Conservation (phyloP, 2,329 filamentous ascomycete genomes). For the Epichloe aotearoae region DNA sequence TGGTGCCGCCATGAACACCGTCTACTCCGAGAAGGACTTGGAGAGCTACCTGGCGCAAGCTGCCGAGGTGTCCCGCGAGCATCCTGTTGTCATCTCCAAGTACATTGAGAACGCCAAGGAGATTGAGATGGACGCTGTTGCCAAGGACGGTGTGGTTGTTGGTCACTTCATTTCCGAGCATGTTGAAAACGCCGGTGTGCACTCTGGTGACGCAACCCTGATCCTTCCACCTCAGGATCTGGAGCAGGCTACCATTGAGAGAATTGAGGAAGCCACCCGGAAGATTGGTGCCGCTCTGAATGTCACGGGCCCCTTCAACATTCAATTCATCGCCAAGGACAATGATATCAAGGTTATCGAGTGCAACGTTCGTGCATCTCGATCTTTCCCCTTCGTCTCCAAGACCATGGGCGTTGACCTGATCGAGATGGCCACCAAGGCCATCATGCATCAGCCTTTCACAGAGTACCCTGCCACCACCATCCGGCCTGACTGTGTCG, state of each 20-base stretch:
- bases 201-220: slow-evolving; percentile 93
- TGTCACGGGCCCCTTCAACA: slow-evolving; percentile 94
- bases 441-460: slow-evolving; percentile 78
- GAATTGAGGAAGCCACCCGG: slow-evolving; percentile 86
- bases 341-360: slow-evolving; percentile 99
- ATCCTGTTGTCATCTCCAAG: slow-evolving; percentile 97
- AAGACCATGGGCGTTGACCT: slow-evolving; percentile 97
- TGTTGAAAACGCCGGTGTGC: slow-evolving; percentile 95
- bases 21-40: slow-evolving; percentile 89
- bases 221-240: slow-evolving; percentile 92
- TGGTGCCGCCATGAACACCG: slow-evolving; percentile 97
- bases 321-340: slow-evolving; percentile 98
- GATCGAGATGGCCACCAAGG: slow-evolving; percentile 97
- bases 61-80: slow-evolving; percentile 82
- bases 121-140: slow-evolving; percentile 98
- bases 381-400: slow-evolving; percentile 95
- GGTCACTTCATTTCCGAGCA: slow-evolving; percentile 98
- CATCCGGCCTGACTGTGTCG: slow-evolving; percentile 71
- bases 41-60: slow-evolving; percentile 82
- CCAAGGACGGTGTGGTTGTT: slow-evolving; percentile 75
- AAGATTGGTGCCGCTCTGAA: slow-evolving; percentile 94
- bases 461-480: slow-evolving; percentile 66
- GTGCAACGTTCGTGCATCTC: slow-evolving; percentile 91
- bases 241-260: slow-evolving; percentile 71
- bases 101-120: slow-evolving; percentile 99